Base-by-base conservation (phyloP, 441 rosid species). In the Adansonia grandidieri region DNA sequence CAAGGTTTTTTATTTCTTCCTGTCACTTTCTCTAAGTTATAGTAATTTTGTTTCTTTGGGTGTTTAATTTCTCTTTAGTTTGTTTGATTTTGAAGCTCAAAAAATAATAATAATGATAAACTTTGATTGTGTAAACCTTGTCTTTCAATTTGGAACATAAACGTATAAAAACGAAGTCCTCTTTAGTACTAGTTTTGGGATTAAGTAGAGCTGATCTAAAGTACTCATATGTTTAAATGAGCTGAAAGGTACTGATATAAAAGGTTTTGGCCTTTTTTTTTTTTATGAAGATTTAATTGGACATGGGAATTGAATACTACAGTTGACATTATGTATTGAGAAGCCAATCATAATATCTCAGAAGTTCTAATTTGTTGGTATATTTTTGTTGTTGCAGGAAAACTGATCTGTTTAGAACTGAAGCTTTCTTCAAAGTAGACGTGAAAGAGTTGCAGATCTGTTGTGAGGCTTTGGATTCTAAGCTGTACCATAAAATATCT, bases 401-500 rank as follows among this genome's bases (percentile, higher is more conserved):
- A 77, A 79, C 60, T 75, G 83, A 84, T 81, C 82, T 71, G 66
- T 45, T 56, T 72, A 80, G 45, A 79, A 76, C 48, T 62, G 64
- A 73, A 70, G 60, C 65, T 78, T 54, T 58, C 78, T 70, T 71
- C 51, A 63, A 77, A 51, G 32, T 47, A 64, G 20, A 37, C 71
- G 22, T 17, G 42, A 61, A 60, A 68, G 54, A 48, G 78, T 54
- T 58, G 78, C 82, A 87, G 92, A 91, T 91, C 95, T 85, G 82
- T 58, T 24, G 57, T 62, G 73, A 57, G 44, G 69, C 74, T 80
- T 73, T 73, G 87, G 88, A 79, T 77, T 70, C 76, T 68, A 58
- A 60, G 61, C 32, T 53, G 22, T 61, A 68, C 51, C 9, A 42
- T 80, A 77, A 79, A 71, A 80, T 84, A 86, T 88, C 86, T 80